phyloP scores from a whole-genome alignment of 495 filamentous ascomycete species.

The Recurvomyces mirabilis region DNA sequence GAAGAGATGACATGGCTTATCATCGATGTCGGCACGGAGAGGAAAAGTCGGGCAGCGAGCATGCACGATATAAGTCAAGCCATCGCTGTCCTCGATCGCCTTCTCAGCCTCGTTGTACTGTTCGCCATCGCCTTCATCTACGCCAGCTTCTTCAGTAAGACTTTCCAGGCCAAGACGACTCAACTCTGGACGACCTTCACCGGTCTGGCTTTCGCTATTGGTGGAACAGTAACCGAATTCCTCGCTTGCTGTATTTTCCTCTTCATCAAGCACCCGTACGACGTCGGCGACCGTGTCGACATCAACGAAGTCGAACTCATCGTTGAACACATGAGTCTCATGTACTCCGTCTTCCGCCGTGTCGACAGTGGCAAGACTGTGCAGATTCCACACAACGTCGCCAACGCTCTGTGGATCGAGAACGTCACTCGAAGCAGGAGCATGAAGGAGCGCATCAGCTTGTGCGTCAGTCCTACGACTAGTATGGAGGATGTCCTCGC shows the following conservation, averaged over 20 bases:
- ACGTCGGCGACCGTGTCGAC: slow-evolving; percentile 21
- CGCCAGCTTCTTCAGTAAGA: slow-evolving; percentile 19
- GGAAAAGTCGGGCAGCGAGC: slow-evolving; percentile 15
- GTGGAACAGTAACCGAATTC: slow-evolving; percentile 21
- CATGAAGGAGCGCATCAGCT: slow-evolving; percentile 18
- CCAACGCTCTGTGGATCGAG: slow-evolving; percentile 22
- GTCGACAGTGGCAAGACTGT: slow-evolving; percentile 17
- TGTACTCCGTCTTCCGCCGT: slow-evolving; percentile 23
- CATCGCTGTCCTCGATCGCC: slow-evolving; percentile 17
- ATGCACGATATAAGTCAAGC: slow-evolving; percentile 21
- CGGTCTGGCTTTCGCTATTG: slow-evolving; percentile 20
- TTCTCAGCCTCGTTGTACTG: slow-evolving; percentile 14
- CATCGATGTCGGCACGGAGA: slow-evolving; percentile 15
- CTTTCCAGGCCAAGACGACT: slow-evolving; percentile 13
- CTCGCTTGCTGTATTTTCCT: slow-evolving; percentile 19
- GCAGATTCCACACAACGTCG: slow-evolving; percentile 20
- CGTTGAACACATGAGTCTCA: slow-evolving; percentile 22
- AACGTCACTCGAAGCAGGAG: slow-evolving; percentile 17
- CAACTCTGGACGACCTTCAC: slow-evolving; percentile 18
- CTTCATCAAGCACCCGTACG: slow-evolving; percentile 24
- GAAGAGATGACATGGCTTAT: slow-evolving; percentile 20
- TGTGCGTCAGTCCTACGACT: slow-evolving; percentile 13
- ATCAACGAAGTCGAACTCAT: slow-evolving; percentile 16
- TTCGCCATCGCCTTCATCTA: slow-evolving; percentile 18
- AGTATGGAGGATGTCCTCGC: slow-evolving; percentile 19